Evolutionary conservation across 2,329 filamentous ascomycete species (phyloP), one percentile per base, ranked within the genome.

Genomic region (Hypoxylon sp.): DNA sequence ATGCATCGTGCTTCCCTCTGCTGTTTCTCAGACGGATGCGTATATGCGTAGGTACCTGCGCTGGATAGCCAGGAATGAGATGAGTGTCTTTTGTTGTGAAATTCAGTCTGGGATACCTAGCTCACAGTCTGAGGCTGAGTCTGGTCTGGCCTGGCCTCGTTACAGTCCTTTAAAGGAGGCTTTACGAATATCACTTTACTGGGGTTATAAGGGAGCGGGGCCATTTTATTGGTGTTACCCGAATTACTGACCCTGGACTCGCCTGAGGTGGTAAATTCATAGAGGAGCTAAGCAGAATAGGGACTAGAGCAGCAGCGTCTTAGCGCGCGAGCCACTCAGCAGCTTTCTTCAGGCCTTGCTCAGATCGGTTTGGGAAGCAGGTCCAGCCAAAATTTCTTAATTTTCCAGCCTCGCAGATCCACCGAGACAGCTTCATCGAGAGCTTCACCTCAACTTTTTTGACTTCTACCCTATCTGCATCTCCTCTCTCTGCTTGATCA

Each of bases 331-430:
- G 46, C 48, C 54, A 56, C 41, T 58, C 45, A 55, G 42, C 42
- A 24, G 38, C 55, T 54, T 46, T 24, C 13, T 6, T 37, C 13
- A 47, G 37, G 38, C 55, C 51, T 46, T 24, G 9, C 10, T 37
- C 13, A 47, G 37, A 49, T 61, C 41, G 4, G 35, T 41, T 23
- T 41, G n/a, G 38, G 18, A 41, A 41, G 38, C 20, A 21, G 20
- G 60, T 64, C 66, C 61, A 64, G 60, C 69, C 69, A 70, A 70
- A 70, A 69, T 66, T 69, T 71, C 62, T 67, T 66, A 65, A 65
- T 66, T 66, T 62, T 69, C 70, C 69, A 72, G 70, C 70, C 70
- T 72, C 69, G 62, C 65, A 62, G 59, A 59, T 65, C 64, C 60
- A 67, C 59, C 40, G n/a, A n/a, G n/a, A n/a, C n/a, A n/a, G n/a